Percentiles rank a stretch among this genome's conserved stretches.
Conservation (phyloP, 257 asterid species). For the Dorcoceras hygrometricum region DNA sequence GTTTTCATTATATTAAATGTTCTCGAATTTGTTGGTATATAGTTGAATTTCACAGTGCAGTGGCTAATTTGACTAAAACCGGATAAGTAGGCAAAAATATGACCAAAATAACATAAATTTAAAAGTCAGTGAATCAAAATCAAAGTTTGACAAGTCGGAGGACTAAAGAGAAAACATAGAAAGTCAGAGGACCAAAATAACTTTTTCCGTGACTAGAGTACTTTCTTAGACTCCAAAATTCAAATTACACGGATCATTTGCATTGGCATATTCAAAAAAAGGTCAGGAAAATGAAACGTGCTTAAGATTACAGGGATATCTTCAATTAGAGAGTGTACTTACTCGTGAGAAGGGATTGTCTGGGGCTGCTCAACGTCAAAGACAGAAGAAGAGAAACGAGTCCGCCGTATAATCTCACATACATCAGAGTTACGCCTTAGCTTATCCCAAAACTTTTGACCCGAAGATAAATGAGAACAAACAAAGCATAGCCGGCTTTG, state of each 20-base stretch:
- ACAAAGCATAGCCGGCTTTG: constrained; percentile 87
- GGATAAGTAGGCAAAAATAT: too few relatives aligned
- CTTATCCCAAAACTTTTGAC: constrained; percentile 71
- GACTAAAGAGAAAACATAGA: too few relatives aligned
- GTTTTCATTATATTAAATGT: too few relatives aligned
- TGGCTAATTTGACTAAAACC: too few relatives aligned
- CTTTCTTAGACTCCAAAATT: too few relatives aligned
- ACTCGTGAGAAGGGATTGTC: constrained; percentile 93
- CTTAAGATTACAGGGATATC: background rate
- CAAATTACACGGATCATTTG: background rate
- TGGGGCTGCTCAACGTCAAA: constrained; percentile 73
- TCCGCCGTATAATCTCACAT: constrained; percentile 67
- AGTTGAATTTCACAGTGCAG: too few relatives aligned
- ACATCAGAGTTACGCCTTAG: constrained; percentile 82
- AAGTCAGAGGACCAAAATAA: too few relatives aligned
- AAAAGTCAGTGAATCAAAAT: too few relatives aligned
- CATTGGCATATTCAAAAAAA: background rate
- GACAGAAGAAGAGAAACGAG: constrained; percentile 69
- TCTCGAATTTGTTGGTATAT: too few relatives aligned
- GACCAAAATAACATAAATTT: too few relatives aligned
- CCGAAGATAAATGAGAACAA: constrained; percentile 91
- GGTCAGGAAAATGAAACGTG: background rate
- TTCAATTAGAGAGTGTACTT: constrained; percentile 29
- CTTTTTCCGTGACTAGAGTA: background rate
- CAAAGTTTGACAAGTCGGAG: too few relatives aligned